These are phyloP conservation scores for Coleophoma crateriformis DNA, from an alignment of 2,329 filamentous ascomycete species.

Conservation along the genomic window DNA sequence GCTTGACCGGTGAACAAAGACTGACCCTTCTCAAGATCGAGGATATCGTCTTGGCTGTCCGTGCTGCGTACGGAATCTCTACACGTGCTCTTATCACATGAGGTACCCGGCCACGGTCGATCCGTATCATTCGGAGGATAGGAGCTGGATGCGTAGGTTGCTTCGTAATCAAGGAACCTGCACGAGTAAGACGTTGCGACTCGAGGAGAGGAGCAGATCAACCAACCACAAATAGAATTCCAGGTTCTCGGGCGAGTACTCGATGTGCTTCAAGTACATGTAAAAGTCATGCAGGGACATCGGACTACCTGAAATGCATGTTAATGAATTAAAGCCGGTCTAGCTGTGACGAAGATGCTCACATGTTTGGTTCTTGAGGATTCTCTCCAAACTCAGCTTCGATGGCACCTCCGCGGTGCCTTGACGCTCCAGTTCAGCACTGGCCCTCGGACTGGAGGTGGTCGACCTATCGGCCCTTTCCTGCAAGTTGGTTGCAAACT, in stretches of 20 bases:
- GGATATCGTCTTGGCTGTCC: not conserved
- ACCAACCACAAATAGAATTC: conserved; percentile 44
- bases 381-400: conserved; percentile 36
- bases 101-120: not conserved
- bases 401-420: conserved; percentile 31
- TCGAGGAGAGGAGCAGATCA: no score
- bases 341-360: conserved; percentile 5
- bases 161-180: conserved; percentile 41
- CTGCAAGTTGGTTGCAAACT: conserved; percentile 33
- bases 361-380: conserved; percentile 44
- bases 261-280: conserved; percentile 45
- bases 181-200: no score
- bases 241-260: conserved; percentile 42
- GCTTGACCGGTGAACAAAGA: no score
- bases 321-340: not conserved
- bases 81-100: not conserved
- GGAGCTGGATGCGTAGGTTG: conserved; percentile 2
- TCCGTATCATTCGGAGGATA: not conserved
- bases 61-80: not conserved
- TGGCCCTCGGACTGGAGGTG: conserved; percentile 19
- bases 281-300: conserved; percentile 46
- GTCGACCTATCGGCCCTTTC: conserved; percentile 7
- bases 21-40: not conserved
- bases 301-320: conserved; percentile 31
- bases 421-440: conserved; percentile 30